These are phyloP conservation scores for Aspergillaceae sp. DNA, from an alignment of 2,329 filamentous ascomycete genomes.

Conservation along the genomic window DNA sequence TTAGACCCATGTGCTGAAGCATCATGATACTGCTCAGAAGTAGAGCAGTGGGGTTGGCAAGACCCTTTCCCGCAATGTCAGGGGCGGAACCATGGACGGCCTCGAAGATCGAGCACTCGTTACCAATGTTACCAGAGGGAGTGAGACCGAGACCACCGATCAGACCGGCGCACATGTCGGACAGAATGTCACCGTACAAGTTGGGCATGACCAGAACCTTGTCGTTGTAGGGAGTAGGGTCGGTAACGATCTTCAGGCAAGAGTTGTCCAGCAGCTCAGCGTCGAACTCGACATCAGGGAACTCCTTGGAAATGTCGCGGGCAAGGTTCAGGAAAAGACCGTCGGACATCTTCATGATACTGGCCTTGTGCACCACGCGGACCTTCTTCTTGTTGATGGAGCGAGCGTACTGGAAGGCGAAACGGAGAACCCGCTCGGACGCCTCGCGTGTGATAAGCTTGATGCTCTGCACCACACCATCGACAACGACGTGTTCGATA, in stretches of 20 bases:
- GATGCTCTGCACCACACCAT: slow-evolving; percentile 97
- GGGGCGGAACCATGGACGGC: slow-evolving; percentile 96
- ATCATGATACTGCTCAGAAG: slow-evolving; percentile 98
- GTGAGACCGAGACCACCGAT: slow-evolving; percentile 96
- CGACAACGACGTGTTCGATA: slow-evolving; percentile 96
- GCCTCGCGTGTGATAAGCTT: slow-evolving; percentile 97
- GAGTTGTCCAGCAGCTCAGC: slow-evolving; percentile 98
- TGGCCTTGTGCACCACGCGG: slow-evolving; percentile 97
- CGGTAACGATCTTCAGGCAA: slow-evolving; percentile 96
- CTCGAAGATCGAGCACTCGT: slow-evolving; percentile 99
- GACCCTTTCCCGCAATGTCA: slow-evolving; percentile 89
- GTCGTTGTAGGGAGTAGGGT: slow-evolving; percentile 95
- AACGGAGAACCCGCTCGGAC: slow-evolving; percentile 89
- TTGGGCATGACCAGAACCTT: slow-evolving; percentile 98
- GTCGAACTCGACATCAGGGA: slow-evolving; percentile 91
- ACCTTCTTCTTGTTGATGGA: slow-evolving; percentile 93
- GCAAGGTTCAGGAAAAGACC: slow-evolving; percentile 92
- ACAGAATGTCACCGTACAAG: slow-evolving; percentile 98
- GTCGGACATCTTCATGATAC: slow-evolving; percentile 99
- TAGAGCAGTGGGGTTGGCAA: slow-evolving; percentile 95
- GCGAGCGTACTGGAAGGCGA: slow-evolving; percentile 96
- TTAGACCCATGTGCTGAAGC: slow-evolving; percentile 95
- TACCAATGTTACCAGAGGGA: slow-evolving; percentile 95
- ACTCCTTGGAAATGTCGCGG: slow-evolving; percentile 83
- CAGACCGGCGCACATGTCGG: slow-evolving; percentile 97